These are phyloP conservation scores for Syzygium syzygioides DNA, from an alignment of 441 rosid species.

Conservation along the genomic window DNA sequence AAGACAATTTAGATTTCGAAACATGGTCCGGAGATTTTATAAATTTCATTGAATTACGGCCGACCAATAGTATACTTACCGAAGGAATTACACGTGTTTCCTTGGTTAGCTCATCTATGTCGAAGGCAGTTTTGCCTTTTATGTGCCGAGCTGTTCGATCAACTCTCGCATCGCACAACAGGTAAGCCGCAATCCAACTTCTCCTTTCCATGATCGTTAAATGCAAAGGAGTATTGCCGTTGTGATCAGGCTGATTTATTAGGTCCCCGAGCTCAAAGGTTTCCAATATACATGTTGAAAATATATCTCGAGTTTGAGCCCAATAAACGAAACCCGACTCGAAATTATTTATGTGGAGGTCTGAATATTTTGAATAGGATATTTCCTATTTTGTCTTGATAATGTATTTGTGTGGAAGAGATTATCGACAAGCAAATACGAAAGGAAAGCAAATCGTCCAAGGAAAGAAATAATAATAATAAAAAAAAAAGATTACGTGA, in stretches of 20 bases:
- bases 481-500: too few species aligned
- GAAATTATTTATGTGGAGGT: too few species aligned
- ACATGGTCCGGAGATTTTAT: background rate
- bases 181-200: background rate
- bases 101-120: background rate
- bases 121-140: background rate
- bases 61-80: background rate
- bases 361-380: too few species aligned
- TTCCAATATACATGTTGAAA: background rate
- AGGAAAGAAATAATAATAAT: too few species aligned
- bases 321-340: too few species aligned
- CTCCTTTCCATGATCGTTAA: conserved; percentile 3
- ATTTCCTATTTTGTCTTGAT: too few species aligned
- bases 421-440: too few species aligned
- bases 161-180: background rate
- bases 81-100: background rate
- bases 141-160: background rate
- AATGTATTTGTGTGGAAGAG: too few species aligned
- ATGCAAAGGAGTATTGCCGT: conserved; percentile 21
- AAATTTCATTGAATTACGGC: background rate
- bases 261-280: conserved; percentile 12
- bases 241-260: conserved; percentile 6
- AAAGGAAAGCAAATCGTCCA: too few species aligned
- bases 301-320: too few species aligned
- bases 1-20: background rate